Evolutionary conservation across 306 rosid species (phyloP).

Genomic region (Chamaecrista fasciculata): DNA sequence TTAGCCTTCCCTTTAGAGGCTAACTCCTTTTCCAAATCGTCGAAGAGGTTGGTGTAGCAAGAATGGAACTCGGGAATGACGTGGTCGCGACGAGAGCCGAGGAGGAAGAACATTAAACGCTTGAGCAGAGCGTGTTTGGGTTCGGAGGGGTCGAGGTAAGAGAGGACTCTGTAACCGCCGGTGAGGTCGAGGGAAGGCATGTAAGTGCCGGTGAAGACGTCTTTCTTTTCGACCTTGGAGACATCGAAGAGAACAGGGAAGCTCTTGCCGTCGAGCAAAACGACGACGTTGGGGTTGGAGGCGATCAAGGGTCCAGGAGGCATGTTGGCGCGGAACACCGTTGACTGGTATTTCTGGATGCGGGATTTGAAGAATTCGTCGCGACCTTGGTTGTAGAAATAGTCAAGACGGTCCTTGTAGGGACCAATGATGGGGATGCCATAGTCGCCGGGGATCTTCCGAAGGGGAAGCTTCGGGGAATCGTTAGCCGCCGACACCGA

Average conservation of each 20-base stretch:
- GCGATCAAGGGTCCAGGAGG: constrained; percentile 85
- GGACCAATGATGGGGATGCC: constrained; percentile 77
- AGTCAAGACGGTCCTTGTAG: constrained; percentile 63
- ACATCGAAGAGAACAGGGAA: constrained; percentile 79
- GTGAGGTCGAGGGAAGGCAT: constrained; percentile 83
- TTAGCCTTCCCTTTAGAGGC: constrained; percentile 48
- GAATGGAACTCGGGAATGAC: constrained; percentile 72
- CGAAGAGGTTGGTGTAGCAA: constrained; percentile 49
- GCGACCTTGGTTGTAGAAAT: constrained; percentile 75
- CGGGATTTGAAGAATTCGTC: constrained; percentile 64
- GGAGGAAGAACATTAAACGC: constrained; percentile 59
- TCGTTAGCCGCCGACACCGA: constrained; percentile 3
- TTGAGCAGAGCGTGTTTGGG: constrained; percentile 69
- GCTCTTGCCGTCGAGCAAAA: constrained; percentile 75
- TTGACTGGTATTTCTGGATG: constrained; percentile 55
- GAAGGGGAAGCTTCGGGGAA: constrained; percentile 41
- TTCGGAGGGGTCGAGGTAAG: constrained; percentile 90
- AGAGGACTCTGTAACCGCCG: constrained; percentile 81
- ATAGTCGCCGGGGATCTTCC: constrained; percentile 67
- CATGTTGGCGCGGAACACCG: constrained; percentile 80
- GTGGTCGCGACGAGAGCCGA: constrained; percentile 50
- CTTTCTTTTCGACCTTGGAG: constrained; percentile 68
- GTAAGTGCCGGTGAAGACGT: constrained; percentile 81
- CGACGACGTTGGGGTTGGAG: constrained; percentile 55
- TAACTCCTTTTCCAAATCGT: constrained; percentile 50